phyloP scores from a whole-genome alignment of 768 basidiomycete genomes.

The Auricularia sp. region DNA sequence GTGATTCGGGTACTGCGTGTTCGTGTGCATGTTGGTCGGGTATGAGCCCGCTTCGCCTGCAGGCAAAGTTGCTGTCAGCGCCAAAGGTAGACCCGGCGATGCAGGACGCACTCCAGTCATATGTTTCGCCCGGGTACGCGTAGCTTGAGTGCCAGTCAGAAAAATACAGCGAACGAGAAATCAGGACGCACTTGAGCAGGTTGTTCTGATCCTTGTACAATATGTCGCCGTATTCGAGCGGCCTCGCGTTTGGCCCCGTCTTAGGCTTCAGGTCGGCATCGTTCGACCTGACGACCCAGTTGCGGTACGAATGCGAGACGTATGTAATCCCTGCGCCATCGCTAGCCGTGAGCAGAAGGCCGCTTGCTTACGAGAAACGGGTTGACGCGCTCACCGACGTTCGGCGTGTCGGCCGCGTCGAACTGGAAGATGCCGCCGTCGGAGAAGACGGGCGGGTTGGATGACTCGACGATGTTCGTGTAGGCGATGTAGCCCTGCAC shows the following conservation, averaged over 20 bases:
- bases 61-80: background rate
- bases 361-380: no score
- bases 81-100: background rate
- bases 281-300: background rate
- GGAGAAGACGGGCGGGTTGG: background rate
- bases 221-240: background rate
- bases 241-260: background rate
- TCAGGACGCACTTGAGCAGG: background rate
- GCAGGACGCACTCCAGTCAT: background rate
- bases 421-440: background rate
- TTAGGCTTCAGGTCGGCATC: background rate
- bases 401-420: background rate
- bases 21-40: background rate
- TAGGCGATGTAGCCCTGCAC: background rate
- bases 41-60: background rate
- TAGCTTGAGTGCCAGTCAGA: background rate
- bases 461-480: background rate
- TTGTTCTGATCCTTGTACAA: background rate
- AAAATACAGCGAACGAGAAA: background rate
- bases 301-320: background rate
- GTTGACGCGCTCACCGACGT: background rate
- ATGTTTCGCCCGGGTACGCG: background rate
- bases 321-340: background rate
- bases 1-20: background rate
- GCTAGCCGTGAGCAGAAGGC: background rate